These are phyloP conservation scores for Metahyphopichia silvanorum DNA, from an alignment of 805 yeast species.

Conservation along the genomic window DNA sequence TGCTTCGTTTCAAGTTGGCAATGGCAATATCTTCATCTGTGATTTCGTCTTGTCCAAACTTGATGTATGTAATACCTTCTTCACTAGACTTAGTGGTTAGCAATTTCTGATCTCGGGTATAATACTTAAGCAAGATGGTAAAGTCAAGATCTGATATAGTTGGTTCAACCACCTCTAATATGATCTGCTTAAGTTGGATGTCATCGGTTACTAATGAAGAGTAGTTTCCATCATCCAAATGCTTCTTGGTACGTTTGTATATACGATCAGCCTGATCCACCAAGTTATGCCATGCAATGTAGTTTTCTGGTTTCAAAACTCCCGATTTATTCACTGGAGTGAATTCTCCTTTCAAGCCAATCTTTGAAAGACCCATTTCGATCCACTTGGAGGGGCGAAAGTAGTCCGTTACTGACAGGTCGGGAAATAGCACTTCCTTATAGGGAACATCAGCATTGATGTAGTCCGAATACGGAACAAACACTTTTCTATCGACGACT, in stretches of 20 bases:
- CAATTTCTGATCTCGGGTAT: constrained; percentile 22
- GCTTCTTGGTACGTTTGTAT: constrained; percentile 3
- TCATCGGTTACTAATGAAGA: constrained; percentile 13
- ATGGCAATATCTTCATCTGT: constrained; percentile 30
- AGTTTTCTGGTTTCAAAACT: constrained; percentile 16
- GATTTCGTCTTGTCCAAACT: constrained; percentile 14
- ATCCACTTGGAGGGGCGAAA: constrained; percentile 8
- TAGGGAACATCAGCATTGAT: background rate
- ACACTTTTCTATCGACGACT: constrained; percentile 9
- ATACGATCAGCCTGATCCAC: constrained; percentile 5
- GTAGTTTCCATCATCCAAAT: constrained; percentile 11
- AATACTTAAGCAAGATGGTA: constrained; percentile 21
- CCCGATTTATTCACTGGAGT: constrained; percentile 10
- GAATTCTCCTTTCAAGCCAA: constrained; percentile 15
- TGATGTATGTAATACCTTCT: constrained; percentile 15
- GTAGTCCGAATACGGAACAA: constrained; percentile 7
- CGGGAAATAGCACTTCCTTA: constrained; percentile 8
- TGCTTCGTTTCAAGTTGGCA: constrained; percentile 20
- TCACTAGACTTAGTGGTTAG: constrained; percentile 2
- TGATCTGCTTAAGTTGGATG: constrained; percentile 7
- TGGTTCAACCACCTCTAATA: constrained; percentile 6
- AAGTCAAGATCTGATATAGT: constrained; percentile 21
- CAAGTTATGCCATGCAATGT: constrained; percentile 19
- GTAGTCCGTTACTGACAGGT: constrained; percentile 1
- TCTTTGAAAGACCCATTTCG: constrained; percentile 8